phyloP scores from a whole-genome alignment of 345 rosid species.

The Melaleuca quinquenervia region DNA sequence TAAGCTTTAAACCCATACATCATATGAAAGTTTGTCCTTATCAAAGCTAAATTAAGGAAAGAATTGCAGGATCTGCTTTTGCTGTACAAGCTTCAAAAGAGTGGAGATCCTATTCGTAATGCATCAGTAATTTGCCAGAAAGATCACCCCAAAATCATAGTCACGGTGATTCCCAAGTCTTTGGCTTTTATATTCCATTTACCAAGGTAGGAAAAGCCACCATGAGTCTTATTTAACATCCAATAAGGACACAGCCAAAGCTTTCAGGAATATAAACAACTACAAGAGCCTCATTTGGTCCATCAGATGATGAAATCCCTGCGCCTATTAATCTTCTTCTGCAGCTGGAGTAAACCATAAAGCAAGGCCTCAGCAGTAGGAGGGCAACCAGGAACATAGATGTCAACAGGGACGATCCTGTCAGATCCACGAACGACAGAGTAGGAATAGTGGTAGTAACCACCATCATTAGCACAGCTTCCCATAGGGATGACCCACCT shows the following conservation, averaged over 20 bases:
- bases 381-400: conserved; percentile 96
- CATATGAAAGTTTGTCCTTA: background rate
- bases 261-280: background rate
- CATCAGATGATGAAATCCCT: conserved; percentile 96
- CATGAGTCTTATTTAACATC: background rate
- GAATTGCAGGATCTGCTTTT: background rate
- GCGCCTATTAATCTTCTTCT: conserved; percentile 96
- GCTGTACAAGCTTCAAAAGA: background rate
- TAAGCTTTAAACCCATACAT: background rate
- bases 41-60: background rate
- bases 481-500: conserved; percentile 99
- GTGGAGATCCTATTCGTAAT: background rate
- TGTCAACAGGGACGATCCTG: conserved; percentile 95
- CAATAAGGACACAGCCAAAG: background rate
- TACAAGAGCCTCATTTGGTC: conserved; percentile 45
- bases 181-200: background rate
- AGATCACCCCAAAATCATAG: background rate
- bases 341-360: conserved; percentile 88
- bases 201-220: background rate
- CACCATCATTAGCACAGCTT: conserved; percentile 98
- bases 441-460: conserved; percentile 97
- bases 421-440: conserved; percentile 95
- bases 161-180: background rate
- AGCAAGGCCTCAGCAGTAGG: conserved; percentile 97
- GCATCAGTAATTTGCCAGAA: background rate